Evolutionary conservation across 1,139 yeast genomes (phyloP).

Genomic region (Pneumocystis sp.): DNA sequence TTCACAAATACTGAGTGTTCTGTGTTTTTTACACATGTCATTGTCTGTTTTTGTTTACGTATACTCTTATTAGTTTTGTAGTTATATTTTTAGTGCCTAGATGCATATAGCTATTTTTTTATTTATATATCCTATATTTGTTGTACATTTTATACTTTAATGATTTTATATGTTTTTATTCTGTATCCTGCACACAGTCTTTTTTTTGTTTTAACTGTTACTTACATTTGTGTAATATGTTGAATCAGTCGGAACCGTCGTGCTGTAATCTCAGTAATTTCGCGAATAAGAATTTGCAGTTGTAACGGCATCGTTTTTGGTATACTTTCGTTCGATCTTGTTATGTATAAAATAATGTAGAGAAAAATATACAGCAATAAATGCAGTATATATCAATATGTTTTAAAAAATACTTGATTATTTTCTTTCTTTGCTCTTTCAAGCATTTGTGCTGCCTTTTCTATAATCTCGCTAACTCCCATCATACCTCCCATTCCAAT

Average conservation of each 20-base stretch:
- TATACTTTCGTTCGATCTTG: neutral
- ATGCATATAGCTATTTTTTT: neutral
- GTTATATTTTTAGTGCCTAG: neutral
- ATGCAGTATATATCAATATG: no score
- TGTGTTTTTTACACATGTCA: no score
- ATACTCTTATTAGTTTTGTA: neutral
- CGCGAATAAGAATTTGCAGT: neutral
- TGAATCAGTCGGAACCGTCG: neutral
- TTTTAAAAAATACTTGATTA: no score
- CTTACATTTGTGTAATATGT: neutral
- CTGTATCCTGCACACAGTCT: neutral
- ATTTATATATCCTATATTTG: neutral
- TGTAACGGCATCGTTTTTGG: neutral
- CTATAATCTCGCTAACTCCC: conserved; percentile 27
- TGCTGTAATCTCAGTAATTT: neutral
- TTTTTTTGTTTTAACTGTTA: no score
- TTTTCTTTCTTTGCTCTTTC: neutral
- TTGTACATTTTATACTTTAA: neutral
- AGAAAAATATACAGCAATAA: no score
- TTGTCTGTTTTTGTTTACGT: no score
- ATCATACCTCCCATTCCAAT: conserved; percentile 97
- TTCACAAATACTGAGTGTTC: no score
- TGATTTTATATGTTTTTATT: neutral
- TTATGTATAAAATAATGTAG: no score
- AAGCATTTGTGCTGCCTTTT: neutral